phyloP scores from a whole-genome alignment of 2,329 filamentous ascomycete species.

The Thermothelomyces thermophilus region DNA sequence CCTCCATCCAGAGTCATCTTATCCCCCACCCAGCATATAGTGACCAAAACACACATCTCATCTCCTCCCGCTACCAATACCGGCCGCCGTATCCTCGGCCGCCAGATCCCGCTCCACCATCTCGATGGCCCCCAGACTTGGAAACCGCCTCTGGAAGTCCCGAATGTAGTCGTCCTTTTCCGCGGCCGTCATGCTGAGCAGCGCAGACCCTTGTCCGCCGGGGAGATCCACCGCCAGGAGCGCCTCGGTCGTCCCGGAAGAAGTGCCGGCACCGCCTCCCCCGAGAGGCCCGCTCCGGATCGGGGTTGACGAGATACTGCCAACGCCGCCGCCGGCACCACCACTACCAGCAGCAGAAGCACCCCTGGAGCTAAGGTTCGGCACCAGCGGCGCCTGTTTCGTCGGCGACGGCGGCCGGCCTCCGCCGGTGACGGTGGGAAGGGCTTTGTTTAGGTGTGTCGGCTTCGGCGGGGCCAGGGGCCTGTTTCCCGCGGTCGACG shows the following conservation, averaged over 20 bases:
- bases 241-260: conserved; percentile 32
- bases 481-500: conserved; percentile 25
- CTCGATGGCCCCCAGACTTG: conserved; percentile 76
- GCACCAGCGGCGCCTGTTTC: conserved; percentile 29
- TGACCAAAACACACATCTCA: too few species aligned
- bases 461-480: conserved; percentile 57
- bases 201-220: conserved; percentile 36
- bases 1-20: too few species aligned
- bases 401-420: conserved; percentile 38
- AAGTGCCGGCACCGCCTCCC: conserved; percentile 30
- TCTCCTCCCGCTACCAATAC: neutral
- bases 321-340: conserved; percentile 7
- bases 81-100: conserved; percentile 27
- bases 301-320: conserved; percentile 20
- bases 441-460: conserved; percentile 51
- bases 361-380: neutral
- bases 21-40: too few species aligned
- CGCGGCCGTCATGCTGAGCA: conserved; percentile 47
- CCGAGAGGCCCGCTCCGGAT: neutral
- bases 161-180: conserved; percentile 60
- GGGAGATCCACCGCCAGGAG: conserved; percentile 42
- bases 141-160: conserved; percentile 78
- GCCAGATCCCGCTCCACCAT: conserved; percentile 69
- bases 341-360: too few species aligned
- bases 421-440: conserved; percentile 35